Evolutionary conservation across 371 early-diverging fungal species (phyloP), one percentile per base, ranked within the genome.

Genomic region (Syncephalis plumigaleata): DNA sequence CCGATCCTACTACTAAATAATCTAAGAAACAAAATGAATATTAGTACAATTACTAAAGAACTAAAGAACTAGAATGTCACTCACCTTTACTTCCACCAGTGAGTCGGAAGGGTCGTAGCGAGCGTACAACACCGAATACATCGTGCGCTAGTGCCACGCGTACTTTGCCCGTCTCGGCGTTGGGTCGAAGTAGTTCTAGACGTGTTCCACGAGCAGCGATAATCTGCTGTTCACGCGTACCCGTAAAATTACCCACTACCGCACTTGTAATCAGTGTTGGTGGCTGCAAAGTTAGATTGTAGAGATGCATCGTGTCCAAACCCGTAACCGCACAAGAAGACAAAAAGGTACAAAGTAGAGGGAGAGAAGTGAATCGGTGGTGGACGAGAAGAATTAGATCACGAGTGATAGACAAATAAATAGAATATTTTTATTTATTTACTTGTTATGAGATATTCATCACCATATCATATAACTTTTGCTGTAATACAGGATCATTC

Each of bases 171-270:
- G 87, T 80, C 17, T 63, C 61, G 2, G 83, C 62, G 57, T 94
- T 88, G 1, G 83, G 75, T 52, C 73, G 60, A 49, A 90, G 60
- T 25, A 96, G 66, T 63, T 93, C 92, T 36, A 98, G 60, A 17
- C 74, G 66, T 43, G 78, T 79, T 54, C 79, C 75, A 43, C 84
- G 77, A 7, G 84, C 88, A 18, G 91, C 75, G 22, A 85, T 68
- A 44, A 96, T 72, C 52, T 98, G 96, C 63, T 98, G 96, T 45
- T 75, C 71, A 57, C 83, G 87, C 4, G 73, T 75, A 15, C 95
- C 96, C 20, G 85, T 77, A 58, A 96, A 98, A 65, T 92, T 87
- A 11, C 98, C 98, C 44, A 88, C 70, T 44, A 79, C 72, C 15
- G 87, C 79, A 38, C 75, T 70, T 50, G 68, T 84, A 49, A 92